phyloP scores from a whole-genome alignment of 2,329 filamentous ascomycete genomes.

The Ascosphaera pollenicola region DNA sequence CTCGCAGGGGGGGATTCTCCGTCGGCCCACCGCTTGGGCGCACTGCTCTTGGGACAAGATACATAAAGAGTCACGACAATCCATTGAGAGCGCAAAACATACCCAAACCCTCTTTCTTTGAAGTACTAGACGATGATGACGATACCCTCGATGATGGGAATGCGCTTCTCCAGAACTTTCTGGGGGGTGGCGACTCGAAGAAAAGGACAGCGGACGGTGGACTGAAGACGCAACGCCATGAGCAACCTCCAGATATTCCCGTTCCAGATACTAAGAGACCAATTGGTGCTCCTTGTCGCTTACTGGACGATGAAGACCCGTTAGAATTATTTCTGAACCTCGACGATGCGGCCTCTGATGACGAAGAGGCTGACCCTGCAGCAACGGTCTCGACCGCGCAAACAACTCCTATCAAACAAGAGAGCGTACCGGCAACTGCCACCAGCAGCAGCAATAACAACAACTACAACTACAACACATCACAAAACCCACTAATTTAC shows the following conservation, averaged over 20 bases:
- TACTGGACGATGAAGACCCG: background rate
- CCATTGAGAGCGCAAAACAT: background rate
- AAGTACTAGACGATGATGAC: background rate
- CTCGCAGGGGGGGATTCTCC: background rate
- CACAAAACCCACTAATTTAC: background rate
- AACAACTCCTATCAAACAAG: background rate
- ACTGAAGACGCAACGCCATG: background rate
- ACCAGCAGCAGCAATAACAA: background rate
- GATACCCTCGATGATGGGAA: background rate
- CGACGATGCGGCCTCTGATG: background rate
- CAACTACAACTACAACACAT: too few species aligned
- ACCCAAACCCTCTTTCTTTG: background rate
- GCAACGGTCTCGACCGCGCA: background rate
- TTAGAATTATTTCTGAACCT: background rate
- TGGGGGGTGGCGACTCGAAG: background rate
- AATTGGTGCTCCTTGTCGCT: background rate
- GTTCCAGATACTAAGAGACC: background rate
- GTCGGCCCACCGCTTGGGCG: background rate
- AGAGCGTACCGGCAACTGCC: background rate
- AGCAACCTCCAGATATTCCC: too few species aligned
- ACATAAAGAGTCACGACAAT: background rate
- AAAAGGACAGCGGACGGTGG: background rate
- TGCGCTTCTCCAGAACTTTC: background rate
- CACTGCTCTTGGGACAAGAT: background rate
- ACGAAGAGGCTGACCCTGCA: background rate